A percentile compares a stretch with the other conserved stretches of the same genome.
Evolutionary conservation across 768 basidiomycete genomes (phyloP).

Genomic region (Hypholoma fasciculare): DNA sequence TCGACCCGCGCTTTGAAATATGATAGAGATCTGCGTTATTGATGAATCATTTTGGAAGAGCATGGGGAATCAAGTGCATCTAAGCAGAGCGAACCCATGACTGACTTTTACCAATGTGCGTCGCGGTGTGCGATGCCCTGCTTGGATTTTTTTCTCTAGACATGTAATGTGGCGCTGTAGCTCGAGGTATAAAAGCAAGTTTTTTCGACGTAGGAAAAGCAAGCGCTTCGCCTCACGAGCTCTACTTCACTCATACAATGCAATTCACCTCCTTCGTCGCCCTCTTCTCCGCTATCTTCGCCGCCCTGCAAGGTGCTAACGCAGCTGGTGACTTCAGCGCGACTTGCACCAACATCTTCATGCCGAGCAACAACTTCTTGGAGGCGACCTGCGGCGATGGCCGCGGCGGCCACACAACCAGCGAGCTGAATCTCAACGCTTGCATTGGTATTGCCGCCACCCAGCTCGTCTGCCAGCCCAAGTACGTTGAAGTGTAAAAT

Average conservation of each 20-base stretch:
- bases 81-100: too few species aligned
- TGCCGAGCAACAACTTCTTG: constrained; percentile 3
- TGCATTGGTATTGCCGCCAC: constrained; percentile 8
- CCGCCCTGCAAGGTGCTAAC: background rate
- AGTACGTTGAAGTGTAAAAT: background rate
- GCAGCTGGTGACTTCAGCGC: constrained; percentile 1
- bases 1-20: too few species aligned
- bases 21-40: too few species aligned
- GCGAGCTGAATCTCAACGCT: constrained; percentile 3
- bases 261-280: background rate
- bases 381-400: constrained; percentile 4
- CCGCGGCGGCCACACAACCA: constrained; percentile 3
- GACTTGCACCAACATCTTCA: constrained; percentile 3
- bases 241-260: background rate
- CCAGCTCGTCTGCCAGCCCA: constrained; percentile 4
- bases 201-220: too few species aligned
- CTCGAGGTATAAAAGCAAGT: too few species aligned
- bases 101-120: too few species aligned
- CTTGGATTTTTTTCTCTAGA: too few species aligned
- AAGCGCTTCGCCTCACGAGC: too few species aligned
- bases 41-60: too few species aligned
- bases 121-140: too few species aligned
- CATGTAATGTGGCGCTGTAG: too few species aligned
- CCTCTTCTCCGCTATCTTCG: background rate
- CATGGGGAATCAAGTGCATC: too few species aligned